These are phyloP conservation scores for Populus hybrid DNA, from an alignment of 441 rosid species.

Conservation along the genomic window DNA sequence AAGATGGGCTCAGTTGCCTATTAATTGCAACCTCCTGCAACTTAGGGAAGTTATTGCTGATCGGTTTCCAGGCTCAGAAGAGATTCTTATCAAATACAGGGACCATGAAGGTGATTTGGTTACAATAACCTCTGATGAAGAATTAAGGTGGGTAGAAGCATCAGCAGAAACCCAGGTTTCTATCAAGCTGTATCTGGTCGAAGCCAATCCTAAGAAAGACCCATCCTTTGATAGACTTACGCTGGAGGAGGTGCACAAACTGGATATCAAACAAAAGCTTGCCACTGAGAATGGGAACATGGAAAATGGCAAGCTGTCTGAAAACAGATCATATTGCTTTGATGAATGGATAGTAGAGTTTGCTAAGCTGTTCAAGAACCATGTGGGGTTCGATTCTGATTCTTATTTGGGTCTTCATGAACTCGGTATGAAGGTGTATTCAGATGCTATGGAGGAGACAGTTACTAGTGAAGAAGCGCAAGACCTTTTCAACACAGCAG, in stretches of 20 bases:
- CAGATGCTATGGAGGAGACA: conserved; percentile 89
- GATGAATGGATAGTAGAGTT: conserved; percentile 90
- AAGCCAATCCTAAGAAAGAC: conserved; percentile 58
- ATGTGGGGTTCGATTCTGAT: conserved; percentile 90
- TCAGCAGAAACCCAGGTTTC: conserved; percentile 50
- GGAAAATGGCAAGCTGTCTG: conserved; percentile 28
- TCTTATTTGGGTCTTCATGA: conserved; percentile 82
- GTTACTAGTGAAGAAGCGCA: conserved; percentile 91
- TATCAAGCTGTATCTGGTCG: conserved; percentile 60
- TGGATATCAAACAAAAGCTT: conserved; percentile 17
- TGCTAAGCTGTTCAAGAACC: conserved; percentile 80
- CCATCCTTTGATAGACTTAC: conserved; percentile 46
- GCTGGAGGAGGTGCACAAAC: conserved; percentile 22
- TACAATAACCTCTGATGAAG: conserved; percentile 80
- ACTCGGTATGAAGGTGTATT: conserved; percentile 81
- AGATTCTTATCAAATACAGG: conserved; percentile 69
- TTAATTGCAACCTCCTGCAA: conserved; percentile 54
- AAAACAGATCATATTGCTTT: conserved; percentile 38
- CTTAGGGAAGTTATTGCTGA: conserved; percentile 65
- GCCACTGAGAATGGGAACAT: conserved; percentile 41
- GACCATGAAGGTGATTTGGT: conserved; percentile 91
- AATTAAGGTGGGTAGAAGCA: conserved; percentile 67
- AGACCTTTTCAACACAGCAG: conserved; percentile 64
- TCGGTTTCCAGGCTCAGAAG: conserved; percentile 59
- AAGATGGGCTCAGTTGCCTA: conserved; percentile 79